These are phyloP conservation scores for Suillus brevipes DNA, from an alignment of 768 basidiomycete species.

Conservation along the genomic window DNA sequence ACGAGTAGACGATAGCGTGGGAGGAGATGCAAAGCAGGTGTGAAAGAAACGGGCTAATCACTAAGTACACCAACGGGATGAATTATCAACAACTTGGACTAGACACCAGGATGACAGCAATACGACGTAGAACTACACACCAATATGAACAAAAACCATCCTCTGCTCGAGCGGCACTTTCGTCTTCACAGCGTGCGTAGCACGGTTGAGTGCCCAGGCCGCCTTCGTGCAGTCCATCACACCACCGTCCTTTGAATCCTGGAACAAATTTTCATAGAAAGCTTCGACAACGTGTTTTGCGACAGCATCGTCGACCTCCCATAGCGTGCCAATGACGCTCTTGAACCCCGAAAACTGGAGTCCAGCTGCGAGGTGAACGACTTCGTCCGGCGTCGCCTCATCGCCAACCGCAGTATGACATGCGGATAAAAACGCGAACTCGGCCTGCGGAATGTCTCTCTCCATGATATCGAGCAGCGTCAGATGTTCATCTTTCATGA, in stretches of 20 bases:
- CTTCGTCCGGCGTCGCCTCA: conserved; percentile 17
- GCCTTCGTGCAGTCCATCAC: conserved; percentile 2
- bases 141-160: neutral
- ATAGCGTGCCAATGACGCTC: too few species aligned
- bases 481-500: neutral
- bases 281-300: neutral
- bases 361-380: conserved; percentile 24
- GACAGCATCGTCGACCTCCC: conserved; percentile 11
- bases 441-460: neutral
- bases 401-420: conserved; percentile 20
- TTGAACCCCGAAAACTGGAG: conserved; percentile 14
- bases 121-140: neutral
- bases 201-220: too few species aligned
- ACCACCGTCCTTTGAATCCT: too few species aligned
- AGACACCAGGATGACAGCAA: too few species aligned
- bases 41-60: too few species aligned
- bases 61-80: neutral
- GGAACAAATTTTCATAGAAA: neutral
- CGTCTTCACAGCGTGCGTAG: neutral
- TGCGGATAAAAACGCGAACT: conserved; percentile 18
- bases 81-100: neutral
- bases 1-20: neutral
- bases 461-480: conserved; percentile 9
- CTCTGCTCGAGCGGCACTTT: neutral
- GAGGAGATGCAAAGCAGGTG: neutral